A percentile compares a stretch with the other conserved stretches of the same genome.
phyloP scores from a whole-genome alignment of 768 basidiomycete species.

The Solioccasus polychromus region DNA sequence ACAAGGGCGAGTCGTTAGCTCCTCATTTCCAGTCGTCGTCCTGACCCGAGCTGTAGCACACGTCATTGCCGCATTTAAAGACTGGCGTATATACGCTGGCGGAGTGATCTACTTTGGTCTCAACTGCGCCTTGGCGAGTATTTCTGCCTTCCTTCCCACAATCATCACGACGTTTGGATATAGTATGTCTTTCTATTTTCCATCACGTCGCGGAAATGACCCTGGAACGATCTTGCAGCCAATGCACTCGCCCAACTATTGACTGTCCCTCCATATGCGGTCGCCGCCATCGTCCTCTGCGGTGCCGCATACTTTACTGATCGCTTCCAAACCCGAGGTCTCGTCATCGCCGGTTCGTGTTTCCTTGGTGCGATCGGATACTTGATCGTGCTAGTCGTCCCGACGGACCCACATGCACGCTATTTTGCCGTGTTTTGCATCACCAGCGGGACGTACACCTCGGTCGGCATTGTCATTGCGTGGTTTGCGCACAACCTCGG shows the following conservation, averaged over 20 bases:
- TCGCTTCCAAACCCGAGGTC: constrained; percentile 57
- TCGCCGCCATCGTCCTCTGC: constrained; percentile 62
- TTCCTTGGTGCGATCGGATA: constrained; percentile 45
- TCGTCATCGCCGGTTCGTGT: constrained; percentile 31
- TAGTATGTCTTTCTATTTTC: constrained; percentile 43
- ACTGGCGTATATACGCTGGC: constrained; percentile 68
- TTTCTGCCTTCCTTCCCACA: constrained; percentile 80
- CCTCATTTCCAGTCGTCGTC: no score
- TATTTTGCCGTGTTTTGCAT: constrained; percentile 82
- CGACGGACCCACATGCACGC: constrained; percentile 53
- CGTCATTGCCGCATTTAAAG: constrained; percentile 57
- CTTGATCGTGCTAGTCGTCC: constrained; percentile 55
- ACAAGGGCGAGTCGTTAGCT: constrained; percentile 58
- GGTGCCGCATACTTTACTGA: constrained; percentile 62
- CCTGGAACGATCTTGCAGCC: constrained; percentile 35
- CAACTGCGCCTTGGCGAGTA: constrained; percentile 74
- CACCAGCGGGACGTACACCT: constrained; percentile 72
- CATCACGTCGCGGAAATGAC: not conserved
- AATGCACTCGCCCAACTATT: constrained; percentile 67
- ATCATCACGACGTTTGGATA: constrained; percentile 74
- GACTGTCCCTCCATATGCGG: constrained; percentile 80
- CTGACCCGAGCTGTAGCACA: constrained; percentile 44
- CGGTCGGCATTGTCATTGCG: constrained; percentile 69
- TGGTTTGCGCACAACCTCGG: constrained; percentile 82
- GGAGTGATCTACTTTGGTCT: constrained; percentile 78